Conservation (phyloP, 768 basidiomycete species). For the Tulasnella calospora region DNA sequence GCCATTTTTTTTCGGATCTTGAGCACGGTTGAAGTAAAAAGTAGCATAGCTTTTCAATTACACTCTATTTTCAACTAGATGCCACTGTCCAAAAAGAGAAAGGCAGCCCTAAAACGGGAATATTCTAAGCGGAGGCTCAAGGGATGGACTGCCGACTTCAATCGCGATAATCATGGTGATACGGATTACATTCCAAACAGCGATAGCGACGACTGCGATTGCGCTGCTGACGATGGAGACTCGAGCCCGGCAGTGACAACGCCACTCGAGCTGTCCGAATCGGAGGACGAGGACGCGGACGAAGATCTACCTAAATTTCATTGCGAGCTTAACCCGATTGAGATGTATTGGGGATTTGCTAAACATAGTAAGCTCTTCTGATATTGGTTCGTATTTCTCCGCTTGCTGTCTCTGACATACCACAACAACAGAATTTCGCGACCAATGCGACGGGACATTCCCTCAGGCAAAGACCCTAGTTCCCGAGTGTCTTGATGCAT, state of each 20-base stretch:
- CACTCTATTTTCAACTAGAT: not conserved
- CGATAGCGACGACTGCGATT: too few relatives aligned
- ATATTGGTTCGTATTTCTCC: slow-evolving; percentile 30
- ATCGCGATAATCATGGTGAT: not conserved
- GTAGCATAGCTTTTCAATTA: not conserved
- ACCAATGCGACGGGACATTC: not conserved
- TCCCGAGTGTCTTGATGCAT: slow-evolving; percentile 36
- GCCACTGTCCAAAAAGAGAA: not conserved
- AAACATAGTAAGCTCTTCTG: slow-evolving; percentile 34
- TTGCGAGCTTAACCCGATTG: slow-evolving; percentile 10
- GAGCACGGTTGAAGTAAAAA: not conserved
- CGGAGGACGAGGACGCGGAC: not conserved
- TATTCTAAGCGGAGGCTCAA: not conserved
- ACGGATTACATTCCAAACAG: too few relatives aligned
- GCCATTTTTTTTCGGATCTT: not conserved
- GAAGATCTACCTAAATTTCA: not conserved
- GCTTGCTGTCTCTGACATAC: not conserved
- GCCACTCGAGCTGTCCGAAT: not conserved
- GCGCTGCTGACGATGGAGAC: not conserved
- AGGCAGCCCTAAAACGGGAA: not conserved
- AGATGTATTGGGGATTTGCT: slow-evolving; percentile 35
- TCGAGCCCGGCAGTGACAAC: not conserved
- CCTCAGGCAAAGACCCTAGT: not conserved
- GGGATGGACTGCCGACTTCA: not conserved
- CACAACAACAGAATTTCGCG: not conserved